Evolutionary conservation across 306 rosid species (phyloP).

Genomic region (Dryas octopetala): DNA sequence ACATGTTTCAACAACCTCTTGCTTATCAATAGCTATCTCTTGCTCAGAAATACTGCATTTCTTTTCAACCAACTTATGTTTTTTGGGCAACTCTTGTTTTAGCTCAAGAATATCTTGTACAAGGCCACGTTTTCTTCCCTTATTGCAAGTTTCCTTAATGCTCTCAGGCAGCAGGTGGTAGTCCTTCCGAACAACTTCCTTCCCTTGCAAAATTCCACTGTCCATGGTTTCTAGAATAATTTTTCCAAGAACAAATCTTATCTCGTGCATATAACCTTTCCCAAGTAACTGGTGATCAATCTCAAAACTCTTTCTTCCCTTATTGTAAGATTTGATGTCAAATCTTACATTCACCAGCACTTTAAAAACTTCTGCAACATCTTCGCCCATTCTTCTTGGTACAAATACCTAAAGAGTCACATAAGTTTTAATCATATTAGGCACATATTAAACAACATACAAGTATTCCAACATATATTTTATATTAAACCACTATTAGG

Average conservation of each 20-base stretch:
- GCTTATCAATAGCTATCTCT: slow-evolving; percentile 25
- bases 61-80: slow-evolving; percentile 36
- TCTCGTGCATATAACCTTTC: slow-evolving; percentile 53
- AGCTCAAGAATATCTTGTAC: slow-evolving; percentile 23
- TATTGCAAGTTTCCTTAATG: slow-evolving; percentile 26
- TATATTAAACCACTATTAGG: neutral
- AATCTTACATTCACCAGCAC: slow-evolving; percentile 29
- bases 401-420: slow-evolving; percentile 60
- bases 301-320: slow-evolving; percentile 40
- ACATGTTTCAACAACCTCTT: slow-evolving; percentile 21
- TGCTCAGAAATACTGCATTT: slow-evolving; percentile 23
- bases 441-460: slow-evolving; percentile 22
- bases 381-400: slow-evolving; percentile 43
- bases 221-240: slow-evolving; percentile 71
- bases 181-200: slow-evolving; percentile 39
- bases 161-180: slow-evolving; percentile 21
- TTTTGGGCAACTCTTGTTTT: slow-evolving; percentile 36
- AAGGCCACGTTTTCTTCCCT: slow-evolving; percentile 27
- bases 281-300: slow-evolving; percentile 56
- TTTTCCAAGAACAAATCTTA: slow-evolving; percentile 70
- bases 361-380: slow-evolving; percentile 50
- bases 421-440: slow-evolving; percentile 26
- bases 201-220: slow-evolving; percentile 32
- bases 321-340: slow-evolving; percentile 40
- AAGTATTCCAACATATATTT: neutral